Percentiles rank a stretch among this genome's conserved stretches.
These are phyloP conservation scores for Aquilaria malaccensis DNA, from an alignment of 345 rosid species.

Conservation along the genomic window DNA sequence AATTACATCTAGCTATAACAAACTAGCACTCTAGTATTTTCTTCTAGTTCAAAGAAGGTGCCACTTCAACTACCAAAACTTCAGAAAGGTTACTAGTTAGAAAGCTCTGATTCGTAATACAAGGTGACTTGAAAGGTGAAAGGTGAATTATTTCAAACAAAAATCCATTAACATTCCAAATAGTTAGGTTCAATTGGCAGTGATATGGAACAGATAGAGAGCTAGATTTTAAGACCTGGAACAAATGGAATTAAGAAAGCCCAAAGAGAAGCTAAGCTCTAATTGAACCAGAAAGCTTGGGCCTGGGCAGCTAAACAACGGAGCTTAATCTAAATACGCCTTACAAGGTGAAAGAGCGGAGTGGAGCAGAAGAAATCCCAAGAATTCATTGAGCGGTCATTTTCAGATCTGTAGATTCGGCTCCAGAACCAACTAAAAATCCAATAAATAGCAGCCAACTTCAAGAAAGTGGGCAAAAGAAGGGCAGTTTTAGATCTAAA, in stretches of 20 bases:
- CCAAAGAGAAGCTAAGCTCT: too few relatives aligned
- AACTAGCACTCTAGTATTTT: neutral
- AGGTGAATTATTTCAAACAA: too few relatives aligned
- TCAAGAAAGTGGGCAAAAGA: constrained; percentile 1
- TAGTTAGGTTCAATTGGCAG: too few relatives aligned
- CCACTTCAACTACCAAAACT: neutral
- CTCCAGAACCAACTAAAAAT: constrained; percentile 6
- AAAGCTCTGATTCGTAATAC: too few relatives aligned
- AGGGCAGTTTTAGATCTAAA: constrained; percentile 25
- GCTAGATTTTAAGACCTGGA: too few relatives aligned
- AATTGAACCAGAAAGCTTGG: too few relatives aligned
- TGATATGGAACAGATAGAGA: too few relatives aligned
- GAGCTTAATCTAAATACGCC: neutral
- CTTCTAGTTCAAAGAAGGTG: neutral
- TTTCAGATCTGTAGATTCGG: constrained; percentile 23
- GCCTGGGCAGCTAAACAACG: too few relatives aligned
- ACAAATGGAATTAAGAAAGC: too few relatives aligned
- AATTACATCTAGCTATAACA: neutral
- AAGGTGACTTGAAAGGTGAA: too few relatives aligned
- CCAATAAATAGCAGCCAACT: neutral
- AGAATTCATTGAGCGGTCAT: constrained; percentile 6
- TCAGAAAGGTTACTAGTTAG: too few relatives aligned
- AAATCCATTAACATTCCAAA: too few relatives aligned
- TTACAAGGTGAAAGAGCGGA: neutral
- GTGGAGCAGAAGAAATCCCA: neutral